Conservation (phyloP, 192 early-diverging fungal species). For the Podila epicladia region DNA sequence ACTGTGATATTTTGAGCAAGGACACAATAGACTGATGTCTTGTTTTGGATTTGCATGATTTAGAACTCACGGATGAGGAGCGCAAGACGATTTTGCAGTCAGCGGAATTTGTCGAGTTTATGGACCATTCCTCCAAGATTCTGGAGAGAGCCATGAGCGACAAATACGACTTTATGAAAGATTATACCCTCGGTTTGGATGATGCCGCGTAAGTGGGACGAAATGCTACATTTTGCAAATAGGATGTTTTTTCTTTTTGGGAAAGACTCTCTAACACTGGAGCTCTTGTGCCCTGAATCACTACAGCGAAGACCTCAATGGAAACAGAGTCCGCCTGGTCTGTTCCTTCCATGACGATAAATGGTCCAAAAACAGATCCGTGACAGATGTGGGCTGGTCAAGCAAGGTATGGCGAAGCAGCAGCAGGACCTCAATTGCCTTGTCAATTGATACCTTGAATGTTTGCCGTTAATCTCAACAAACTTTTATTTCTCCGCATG, state of each 20-base stretch:
- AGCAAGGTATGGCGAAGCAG: slow-evolving; percentile 62
- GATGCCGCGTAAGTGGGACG: slow-evolving; percentile 55
- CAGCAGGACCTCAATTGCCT: neutral
- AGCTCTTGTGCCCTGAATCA: too few relatives aligned
- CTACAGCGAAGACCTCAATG: slow-evolving; percentile 69
- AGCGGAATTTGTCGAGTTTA: slow-evolving; percentile 83
- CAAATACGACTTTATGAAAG: slow-evolving; percentile 91
- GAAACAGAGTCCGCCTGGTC: slow-evolving; percentile 75
- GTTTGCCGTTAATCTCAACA: neutral
- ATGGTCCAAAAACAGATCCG: slow-evolving; percentile 85
- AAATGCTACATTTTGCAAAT: neutral
- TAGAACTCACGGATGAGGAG: slow-evolving; percentile 89
- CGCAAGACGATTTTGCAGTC: slow-evolving; percentile 78
- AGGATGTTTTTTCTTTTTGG: neutral
- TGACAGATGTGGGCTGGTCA: slow-evolving; percentile 96
- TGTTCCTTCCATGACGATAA: slow-evolving; percentile 83
- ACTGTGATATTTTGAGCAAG: too few relatives aligned
- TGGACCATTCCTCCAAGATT: slow-evolving; percentile 87
- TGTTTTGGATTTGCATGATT: neutral
- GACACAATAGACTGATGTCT: neutral
- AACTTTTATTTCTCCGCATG: neutral
- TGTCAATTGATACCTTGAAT: too few relatives aligned
- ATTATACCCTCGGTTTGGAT: slow-evolving; percentile 83
- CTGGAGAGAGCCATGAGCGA: slow-evolving; percentile 91
- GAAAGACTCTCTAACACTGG: too few relatives aligned